Evolutionary conservation across 768 basidiomycete species (phyloP), one percentile per base, ranked within the genome.

Genomic region (Amanita thiersii): DNA sequence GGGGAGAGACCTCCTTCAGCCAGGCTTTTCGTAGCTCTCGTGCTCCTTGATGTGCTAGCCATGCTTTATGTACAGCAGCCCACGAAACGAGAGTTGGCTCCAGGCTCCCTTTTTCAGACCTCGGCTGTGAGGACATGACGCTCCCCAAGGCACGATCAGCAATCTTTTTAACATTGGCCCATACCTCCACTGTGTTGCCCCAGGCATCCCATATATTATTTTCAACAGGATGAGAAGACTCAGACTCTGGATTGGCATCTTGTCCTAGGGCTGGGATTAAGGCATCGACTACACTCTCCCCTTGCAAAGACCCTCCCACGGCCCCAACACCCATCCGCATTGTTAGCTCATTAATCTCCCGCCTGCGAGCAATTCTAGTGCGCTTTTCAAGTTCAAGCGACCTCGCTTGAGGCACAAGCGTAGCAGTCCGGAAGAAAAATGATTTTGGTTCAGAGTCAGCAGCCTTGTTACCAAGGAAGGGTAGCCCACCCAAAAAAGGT

Each of bases 321-420:
- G 74, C 73, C 24, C 82, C 84, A 26, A 89, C 68, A 4, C 77
- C 88, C 78, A 88, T 86, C n/a, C 85, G 75, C 70, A 87, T 82
- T 0, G 75, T 79, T 33, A 91, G 61, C 52, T 86, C 81, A 55
- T 91, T 91, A 41, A 88, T 75, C 50, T 89, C 81, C 43, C 76
- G 66, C 44, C 88, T 68, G 25, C 88, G 66, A 3, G 64, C 61
- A 46, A 81, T 66, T 34, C 88, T 75, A 37, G 66, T 72, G 5
- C 64, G 58, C 32, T 66, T 69, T 54, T 91, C 88, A 8, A 64
- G 59, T 2, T 53, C 49, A 19, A 66, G 54, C 8, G 80, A 79
- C 9, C 88, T 75, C 2, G 60, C 55, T 12, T 61, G 55, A 3
- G 88, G 89, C 5, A 90, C 77, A 19, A 90, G 52, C 18, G 86